phyloP scores from a whole-genome alignment of 192 early-diverging fungal species.

The Podila epicladia region DNA sequence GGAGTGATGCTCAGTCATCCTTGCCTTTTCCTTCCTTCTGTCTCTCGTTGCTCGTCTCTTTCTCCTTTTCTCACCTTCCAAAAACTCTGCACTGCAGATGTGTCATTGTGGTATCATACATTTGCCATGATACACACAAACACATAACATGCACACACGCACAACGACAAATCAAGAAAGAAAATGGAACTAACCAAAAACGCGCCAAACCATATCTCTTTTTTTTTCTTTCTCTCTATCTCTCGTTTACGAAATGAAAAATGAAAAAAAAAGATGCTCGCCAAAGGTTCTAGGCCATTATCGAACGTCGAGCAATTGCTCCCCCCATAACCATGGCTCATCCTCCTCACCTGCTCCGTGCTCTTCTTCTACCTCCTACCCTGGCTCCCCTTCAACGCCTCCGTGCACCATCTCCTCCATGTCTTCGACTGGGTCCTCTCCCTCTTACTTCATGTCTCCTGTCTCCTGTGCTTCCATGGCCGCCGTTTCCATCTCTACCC shows the following conservation, averaged over 20 bases:
- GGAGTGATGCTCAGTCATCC: not conserved
- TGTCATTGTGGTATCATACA: too few species aligned
- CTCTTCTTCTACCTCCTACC: constrained; percentile 1
- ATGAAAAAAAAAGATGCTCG: constrained; percentile 3
- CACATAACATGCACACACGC: not conserved
- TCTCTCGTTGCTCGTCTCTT: too few species aligned
- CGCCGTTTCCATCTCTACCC: not conserved
- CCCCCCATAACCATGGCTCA: not conserved
- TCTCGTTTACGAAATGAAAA: not conserved
- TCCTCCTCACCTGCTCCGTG: not conserved
- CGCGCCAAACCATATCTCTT: constrained; percentile 3
- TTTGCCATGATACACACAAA: too few species aligned
- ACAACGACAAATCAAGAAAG: not conserved
- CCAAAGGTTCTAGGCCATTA: constrained; percentile 2
- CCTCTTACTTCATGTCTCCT: not conserved
- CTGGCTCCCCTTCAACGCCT: constrained; percentile 3
- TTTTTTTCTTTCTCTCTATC: not conserved
- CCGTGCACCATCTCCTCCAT: not conserved
- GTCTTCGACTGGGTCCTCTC: not conserved
- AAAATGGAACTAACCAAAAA: constrained; percentile 3
- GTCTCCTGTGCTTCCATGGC: constrained; percentile 1
- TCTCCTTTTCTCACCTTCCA: too few species aligned
- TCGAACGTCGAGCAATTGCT: not conserved
- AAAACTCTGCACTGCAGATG: too few species aligned
- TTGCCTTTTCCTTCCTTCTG: too few species aligned